Base-by-base conservation (phyloP, 176 grass and related monocot species). In the Echinochloa phyllopogon region DNA sequence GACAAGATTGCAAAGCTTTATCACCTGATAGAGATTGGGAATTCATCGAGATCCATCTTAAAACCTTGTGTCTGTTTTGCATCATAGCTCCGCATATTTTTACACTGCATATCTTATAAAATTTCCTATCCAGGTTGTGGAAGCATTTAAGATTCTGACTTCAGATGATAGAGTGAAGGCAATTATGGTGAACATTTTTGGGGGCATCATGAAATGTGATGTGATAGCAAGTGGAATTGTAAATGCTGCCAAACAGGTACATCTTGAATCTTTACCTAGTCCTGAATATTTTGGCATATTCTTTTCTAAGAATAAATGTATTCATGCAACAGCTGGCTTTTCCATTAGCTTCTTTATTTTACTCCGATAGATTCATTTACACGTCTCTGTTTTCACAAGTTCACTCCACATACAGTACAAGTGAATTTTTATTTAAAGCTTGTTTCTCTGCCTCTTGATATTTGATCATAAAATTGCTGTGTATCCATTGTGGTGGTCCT, bases 161-260 rank as follows among this genome's bases (percentile, higher is more conserved):
- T 94, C 97, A 74, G 97, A 96, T 82, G 92, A 99, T 74, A 96
- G 92, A 91, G 97, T 99, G 65, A 99, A 99, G 90, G 97, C 97
- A 77, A 99, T 99, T 92, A 79, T 99, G 67, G 97, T 99, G 56
- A 96, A 99, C 84, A 99, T 99, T 85, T 99, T 99, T 94, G 97
- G 94, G 39, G 97, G 97, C 60, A 99, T 96, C 72, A 92, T 99
- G 97, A 99, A 99, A 81, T 99, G 97, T 84, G 97, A 99, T 59
- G 86, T 96, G 52, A 99, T 99, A 80, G 97, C 97, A 84, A 91
- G 90, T 89, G 97, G 97, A 87, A 99, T 99, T 82, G 90, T 99
- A 77, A 96, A 96, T 92, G 97, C 94, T 88, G 97, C 97, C 86
- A 99, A 96, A 65, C 91, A 84, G 83, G 97, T 99, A 58, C 40